Evolutionary conservation across 2,329 filamentous ascomycete species (phyloP), one percentile per base, ranked within the genome.

Genomic region (Penicillium occitanis): DNA sequence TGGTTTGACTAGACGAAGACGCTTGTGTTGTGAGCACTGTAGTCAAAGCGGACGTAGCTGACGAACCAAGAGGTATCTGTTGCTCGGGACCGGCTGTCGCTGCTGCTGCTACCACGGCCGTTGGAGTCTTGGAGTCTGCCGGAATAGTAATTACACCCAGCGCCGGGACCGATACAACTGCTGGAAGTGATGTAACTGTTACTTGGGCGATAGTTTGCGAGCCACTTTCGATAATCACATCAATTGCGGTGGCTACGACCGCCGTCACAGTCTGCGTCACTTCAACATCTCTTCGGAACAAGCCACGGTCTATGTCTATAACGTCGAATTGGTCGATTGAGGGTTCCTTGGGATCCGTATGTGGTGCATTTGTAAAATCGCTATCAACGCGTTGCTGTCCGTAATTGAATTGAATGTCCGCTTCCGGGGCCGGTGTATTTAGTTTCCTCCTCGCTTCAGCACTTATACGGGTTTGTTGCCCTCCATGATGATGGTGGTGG

Each of bases 121-220:
- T 19, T 51, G 63, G 67, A 30, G 69, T 30, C 40, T 63, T 63
- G 30, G 67, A 57, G n/a, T 69, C 69, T 46, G 69, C 67, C 11
- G 70, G 70, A 57, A 73, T 70, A 5, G 72, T 73, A 25, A 73
- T 51, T 55, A 66, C 30, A 3, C 72, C 71, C 30, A 71, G 60
- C 13, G 65, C 30, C 17, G 70, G 68, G 48, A 71, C 69, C 25
- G 72, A 72, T 28, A 73, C 67, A 17, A 69, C 70, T 40, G 72
- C 70, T 17, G 72, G 70, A 14, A 73, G 68, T 17, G 70, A 70
- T 51, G 69, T 51, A 40, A 73, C 69, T 22, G 70, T 73, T 53
- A 69, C 70, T 53, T 68, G 57, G 22, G 66, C 68, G 48, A 71
- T 48, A 10, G 68, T 70, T 14, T 17, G 57, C 13, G 70, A 68